phyloP scores from a whole-genome alignment of 164 flowering plant genomes.

The Liquidambar formosana region DNA sequence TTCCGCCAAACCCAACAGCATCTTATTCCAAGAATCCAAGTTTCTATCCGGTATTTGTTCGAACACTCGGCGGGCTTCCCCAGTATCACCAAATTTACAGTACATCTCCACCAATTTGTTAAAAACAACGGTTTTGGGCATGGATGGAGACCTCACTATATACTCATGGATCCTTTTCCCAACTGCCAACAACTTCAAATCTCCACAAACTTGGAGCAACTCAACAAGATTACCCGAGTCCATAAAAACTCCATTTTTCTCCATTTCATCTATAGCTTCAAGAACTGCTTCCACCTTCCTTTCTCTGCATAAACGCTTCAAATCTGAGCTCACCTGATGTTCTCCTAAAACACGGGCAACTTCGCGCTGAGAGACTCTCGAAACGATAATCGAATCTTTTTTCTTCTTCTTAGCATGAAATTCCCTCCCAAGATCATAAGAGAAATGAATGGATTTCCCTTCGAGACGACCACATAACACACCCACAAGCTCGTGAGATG shows the following conservation, averaged over 20 bases:
- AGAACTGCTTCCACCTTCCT: constrained; percentile 23
- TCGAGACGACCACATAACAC: background rate
- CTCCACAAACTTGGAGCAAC: constrained; percentile 27
- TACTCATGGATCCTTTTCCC: constrained; percentile 27
- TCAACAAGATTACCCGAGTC: constrained; percentile 11
- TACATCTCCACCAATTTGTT: constrained; percentile 32
- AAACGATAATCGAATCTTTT: constrained; percentile 5
- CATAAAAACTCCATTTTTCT: constrained; percentile 15
- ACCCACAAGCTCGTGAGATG: constrained; percentile 1
- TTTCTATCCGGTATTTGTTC: constrained; percentile 30
- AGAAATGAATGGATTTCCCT: too few species aligned
- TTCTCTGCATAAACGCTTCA: constrained; percentile 22
- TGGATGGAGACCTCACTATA: constrained; percentile 8
- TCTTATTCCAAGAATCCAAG: constrained; percentile 30
- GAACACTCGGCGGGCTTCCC: constrained; percentile 20
- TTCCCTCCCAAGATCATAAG: constrained; percentile 1
- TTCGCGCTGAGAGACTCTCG: constrained; percentile 9
- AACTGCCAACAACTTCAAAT: constrained; percentile 20
- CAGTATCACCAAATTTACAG: constrained; percentile 14
- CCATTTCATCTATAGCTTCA: constrained; percentile 15
- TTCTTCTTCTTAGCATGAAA: constrained; percentile 1
- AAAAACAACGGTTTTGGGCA: background rate
- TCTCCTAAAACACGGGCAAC: background rate
- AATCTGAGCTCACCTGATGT: constrained; percentile 5
- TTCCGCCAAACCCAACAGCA: constrained; percentile 25